Evolutionary conservation across 257 asterid species (phyloP), one percentile per base, ranked within the genome.

Genomic region (Forsythia suspensa): DNA sequence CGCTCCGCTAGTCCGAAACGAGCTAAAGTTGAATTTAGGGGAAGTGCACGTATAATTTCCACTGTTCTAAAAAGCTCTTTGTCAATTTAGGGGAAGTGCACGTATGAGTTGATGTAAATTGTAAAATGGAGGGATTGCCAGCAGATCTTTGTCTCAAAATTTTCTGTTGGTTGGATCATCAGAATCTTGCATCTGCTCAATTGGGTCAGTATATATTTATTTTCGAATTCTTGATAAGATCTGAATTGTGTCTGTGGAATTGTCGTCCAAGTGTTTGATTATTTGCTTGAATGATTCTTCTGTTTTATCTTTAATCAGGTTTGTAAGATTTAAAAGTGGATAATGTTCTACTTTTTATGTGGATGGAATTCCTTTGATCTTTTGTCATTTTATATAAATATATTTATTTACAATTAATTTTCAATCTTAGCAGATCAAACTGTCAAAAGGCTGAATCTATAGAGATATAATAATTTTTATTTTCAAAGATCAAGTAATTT

Each of bases 131-230:
- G 79, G 80, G 51, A 40, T 80, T 94, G 80, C 94, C 96, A n/a
- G 48, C 91, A 6, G 98, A 92, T 76, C 81, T 91, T 74, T 84
- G 87, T 80, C 91, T 90, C 63, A 90, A 88, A 73, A 86, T 91
- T 36, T 86, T 92, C 59, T 66, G 87, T 77, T 84, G 79, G 52
- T 82, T 94, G 86, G 98, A 94, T 91, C 97, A 88, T 84, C 95
- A 82, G 37, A 85, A 89, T 86, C 98, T 94, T 51, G 95, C 97
- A 57, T 80, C 97, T 80, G 93, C 91, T 85, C 94, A 91, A 76
- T 52, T 85, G 81, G 98, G 97, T 94, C 43, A 81, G 91, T 80
- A 4, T 29, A 44, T 61, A n/a, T 76, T 52, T 84, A 36, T 21
- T 36, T 71, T 10, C 8, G 78, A 63, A 4, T 81, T 80, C 63